Evolutionary conservation across 305 asterid species (phyloP).

Genomic region (Solanum hybrid): DNA sequence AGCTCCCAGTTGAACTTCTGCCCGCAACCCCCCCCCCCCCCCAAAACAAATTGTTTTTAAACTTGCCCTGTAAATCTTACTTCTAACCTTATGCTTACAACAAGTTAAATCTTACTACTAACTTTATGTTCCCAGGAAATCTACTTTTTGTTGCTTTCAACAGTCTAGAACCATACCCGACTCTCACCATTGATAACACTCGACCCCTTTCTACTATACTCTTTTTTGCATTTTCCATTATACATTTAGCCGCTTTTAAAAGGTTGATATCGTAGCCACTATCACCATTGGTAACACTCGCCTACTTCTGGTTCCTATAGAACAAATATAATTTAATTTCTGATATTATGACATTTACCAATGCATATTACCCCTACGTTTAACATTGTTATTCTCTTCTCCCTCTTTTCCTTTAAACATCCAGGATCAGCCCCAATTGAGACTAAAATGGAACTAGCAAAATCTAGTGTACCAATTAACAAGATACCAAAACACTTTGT

Average conservation of each 20-base stretch:
- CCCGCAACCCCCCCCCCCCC: no score
- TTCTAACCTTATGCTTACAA: no score
- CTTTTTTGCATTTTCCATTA: neutral
- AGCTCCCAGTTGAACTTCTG: no score
- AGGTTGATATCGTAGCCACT: neutral
- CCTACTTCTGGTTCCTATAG: neutral
- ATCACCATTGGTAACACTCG: neutral
- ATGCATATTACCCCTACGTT: neutral
- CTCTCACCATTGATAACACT: neutral
- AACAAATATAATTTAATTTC: no score
- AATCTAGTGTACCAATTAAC: neutral
- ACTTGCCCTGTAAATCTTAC: no score
- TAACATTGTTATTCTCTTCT: neutral
- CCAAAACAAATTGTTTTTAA: no score
- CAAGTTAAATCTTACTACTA: no score
- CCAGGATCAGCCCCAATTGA: fast-evolving
- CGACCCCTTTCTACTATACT: neutral
- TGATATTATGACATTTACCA: neutral
- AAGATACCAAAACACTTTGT: no score
- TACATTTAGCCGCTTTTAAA: neutral
- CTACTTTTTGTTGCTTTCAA: no score
- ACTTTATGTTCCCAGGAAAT: neutral
- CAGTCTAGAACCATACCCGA: neutral
- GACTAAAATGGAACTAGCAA: neutral
- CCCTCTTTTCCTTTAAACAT: neutral